Base-by-base conservation (phyloP, 2,329 filamentous ascomycete species). In the Fusarium sp. region DNA sequence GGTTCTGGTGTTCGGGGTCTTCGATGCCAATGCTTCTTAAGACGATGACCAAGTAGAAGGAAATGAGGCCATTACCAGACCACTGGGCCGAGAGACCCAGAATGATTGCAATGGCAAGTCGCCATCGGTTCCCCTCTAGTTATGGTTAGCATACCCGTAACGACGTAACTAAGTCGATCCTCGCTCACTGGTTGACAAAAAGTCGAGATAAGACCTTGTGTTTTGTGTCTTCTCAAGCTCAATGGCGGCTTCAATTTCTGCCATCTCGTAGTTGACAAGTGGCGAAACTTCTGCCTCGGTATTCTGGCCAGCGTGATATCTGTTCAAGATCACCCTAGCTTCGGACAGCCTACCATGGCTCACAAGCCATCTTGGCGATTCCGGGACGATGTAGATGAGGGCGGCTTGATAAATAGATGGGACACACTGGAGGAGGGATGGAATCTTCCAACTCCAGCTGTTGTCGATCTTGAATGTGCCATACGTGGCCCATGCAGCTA, bases 361-460 rank as follows among this genome's bases (percentile, higher is more conserved):
- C 3, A 65, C 47, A 10, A 65, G 58, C 16, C 60, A 65, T 46
- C 62, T 34, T 1, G 62, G 62, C n/a, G 51, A 56, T 18, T 65
- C 62, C 1, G 62, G 62, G 13, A 65, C 46, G 23, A 62, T 18
- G 3, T 56, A 23, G 1, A 62, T 54, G 9, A 53, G 47, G 11
- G 39, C 6, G 8, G 36, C 10, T 3, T 60, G 57, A 16, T 60
- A 30, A 5, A 41, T 15, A 11, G 48, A 36, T 7, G 52, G 30
- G 5, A 51, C n/a, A n/a, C 31, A 48, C 18, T 64, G 61, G 0
- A 64, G 54, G 1, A 60, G 43, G 6, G 48, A 54, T 2, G 61
- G 61, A 5, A 64, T 48, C 30, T 55, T 34, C 61, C 61, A 64
- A 7, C 47, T 44, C 54, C 55, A 64, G 28, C 41, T 64, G 41